These are phyloP conservation scores for Dactylellina haptotyla DNA, from an alignment of 2,329 filamentous ascomycete species.

Conservation along the genomic window DNA sequence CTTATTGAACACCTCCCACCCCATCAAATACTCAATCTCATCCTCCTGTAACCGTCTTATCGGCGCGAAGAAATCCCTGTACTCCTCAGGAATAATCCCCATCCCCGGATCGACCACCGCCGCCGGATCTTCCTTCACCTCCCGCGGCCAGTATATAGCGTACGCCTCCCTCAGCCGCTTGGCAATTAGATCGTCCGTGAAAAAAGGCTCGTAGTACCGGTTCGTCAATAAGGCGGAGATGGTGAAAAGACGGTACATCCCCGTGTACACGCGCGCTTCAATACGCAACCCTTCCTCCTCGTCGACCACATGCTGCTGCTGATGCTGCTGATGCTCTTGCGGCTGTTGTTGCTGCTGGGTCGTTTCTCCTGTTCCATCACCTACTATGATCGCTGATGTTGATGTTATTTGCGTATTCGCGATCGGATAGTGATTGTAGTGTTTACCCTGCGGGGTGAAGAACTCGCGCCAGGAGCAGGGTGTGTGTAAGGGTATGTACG, in stretches of 20 bases:
- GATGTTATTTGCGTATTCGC: neutral
- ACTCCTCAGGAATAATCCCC: neutral
- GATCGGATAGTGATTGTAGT: neutral
- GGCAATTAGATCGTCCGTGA: slow-evolving; percentile 1
- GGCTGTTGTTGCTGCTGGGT: too few relatives aligned
- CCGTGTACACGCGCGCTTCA: slow-evolving; percentile 14
- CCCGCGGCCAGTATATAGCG: slow-evolving; percentile 34
- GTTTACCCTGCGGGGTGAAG: neutral
- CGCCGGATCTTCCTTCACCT: slow-evolving; percentile 11
- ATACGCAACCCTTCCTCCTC: neutral
- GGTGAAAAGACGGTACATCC: slow-evolving; percentile 29
- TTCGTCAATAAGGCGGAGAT: slow-evolving; percentile 30
- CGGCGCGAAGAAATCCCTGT: slow-evolving; percentile 23
- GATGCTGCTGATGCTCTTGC: too few relatives aligned
- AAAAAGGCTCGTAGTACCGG: slow-evolving; percentile 36
- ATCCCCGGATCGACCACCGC: neutral
- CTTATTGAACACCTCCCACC: slow-evolving; percentile 39
- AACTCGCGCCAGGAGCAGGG: slow-evolving; percentile 2
- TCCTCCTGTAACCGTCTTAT: slow-evolving; percentile 19
- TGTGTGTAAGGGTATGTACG: slow-evolving; percentile 2
- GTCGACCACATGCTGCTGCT: neutral
- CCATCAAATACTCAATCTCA: slow-evolving; percentile 27
- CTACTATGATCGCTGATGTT: neutral
- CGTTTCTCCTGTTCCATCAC: neutral
- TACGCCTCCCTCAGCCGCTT: slow-evolving; percentile 3